These are phyloP conservation scores for Pseudocercospora macadamiae DNA, from an alignment of 2,329 filamentous ascomycete species.

Conservation along the genomic window DNA sequence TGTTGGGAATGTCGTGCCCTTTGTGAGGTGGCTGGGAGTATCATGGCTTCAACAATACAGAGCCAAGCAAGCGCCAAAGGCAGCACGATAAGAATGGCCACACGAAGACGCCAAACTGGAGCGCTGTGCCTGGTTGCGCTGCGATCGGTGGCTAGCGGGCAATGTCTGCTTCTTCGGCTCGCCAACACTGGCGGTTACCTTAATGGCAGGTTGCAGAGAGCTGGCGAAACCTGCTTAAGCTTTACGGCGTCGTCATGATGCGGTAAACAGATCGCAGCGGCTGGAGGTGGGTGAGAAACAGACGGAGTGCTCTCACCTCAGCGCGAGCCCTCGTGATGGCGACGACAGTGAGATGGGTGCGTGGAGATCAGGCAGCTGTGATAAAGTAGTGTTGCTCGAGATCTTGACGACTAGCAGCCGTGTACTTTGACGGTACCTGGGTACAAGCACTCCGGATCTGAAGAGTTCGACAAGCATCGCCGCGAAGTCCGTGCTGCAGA, in stretches of 20 bases:
- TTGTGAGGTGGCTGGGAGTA: not conserved
- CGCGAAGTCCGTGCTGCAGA: not conserved
- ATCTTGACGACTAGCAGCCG: not conserved
- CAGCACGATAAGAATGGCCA: not conserved
- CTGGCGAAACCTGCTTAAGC: constrained; percentile 9
- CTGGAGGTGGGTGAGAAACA: no score
- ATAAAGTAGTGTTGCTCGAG: not conserved
- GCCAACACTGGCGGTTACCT: no score
- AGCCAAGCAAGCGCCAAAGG: not conserved
- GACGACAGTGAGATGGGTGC: not conserved
- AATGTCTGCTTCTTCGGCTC: no score
- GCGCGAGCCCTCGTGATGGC: not conserved
- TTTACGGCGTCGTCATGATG: constrained; percentile 9
- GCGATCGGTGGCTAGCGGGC: not conserved
- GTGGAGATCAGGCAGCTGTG: not conserved
- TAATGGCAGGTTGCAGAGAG: constrained; percentile 1
- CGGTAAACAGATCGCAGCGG: not conserved
- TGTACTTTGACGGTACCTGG: not conserved
- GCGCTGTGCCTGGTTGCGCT: not conserved
- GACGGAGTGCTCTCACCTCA: not conserved
- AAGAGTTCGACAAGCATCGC: constrained; percentile 1
- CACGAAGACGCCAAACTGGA: not conserved
- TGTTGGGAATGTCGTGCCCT: not conserved
- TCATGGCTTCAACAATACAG: not conserved
- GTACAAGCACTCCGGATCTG: not conserved